These are phyloP conservation scores for Nicotiana obtusifolia DNA, from an alignment of 257 asterid genomes.

Conservation along the genomic window DNA sequence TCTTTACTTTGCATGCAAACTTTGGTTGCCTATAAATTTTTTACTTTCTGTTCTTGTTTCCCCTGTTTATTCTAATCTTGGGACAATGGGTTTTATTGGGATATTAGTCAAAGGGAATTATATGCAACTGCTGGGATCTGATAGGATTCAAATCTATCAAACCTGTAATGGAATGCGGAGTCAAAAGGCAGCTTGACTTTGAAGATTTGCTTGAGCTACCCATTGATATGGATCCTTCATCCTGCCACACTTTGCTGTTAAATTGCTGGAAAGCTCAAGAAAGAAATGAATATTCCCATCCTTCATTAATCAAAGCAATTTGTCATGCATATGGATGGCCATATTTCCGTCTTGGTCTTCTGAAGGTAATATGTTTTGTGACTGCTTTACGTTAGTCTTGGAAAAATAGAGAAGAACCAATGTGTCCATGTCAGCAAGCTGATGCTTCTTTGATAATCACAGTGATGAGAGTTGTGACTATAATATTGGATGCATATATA, in stretches of 20 bases:
- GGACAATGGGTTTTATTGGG: neutral
- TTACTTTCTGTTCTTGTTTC: neutral
- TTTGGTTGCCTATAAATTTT: neutral
- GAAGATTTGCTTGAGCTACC: conserved; percentile 84
- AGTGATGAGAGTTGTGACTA: neutral
- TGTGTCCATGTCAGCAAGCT: neutral
- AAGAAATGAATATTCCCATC: conserved; percentile 28
- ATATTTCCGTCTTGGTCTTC: conserved; percentile 61
- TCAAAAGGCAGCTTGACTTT: conserved; percentile 73
- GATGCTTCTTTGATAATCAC: neutral
- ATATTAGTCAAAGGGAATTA: conserved; percentile 35
- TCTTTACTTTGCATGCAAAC: neutral
- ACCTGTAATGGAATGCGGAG: conserved; percentile 66
- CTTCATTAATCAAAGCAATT: conserved; percentile 66
- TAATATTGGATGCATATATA: neutral
- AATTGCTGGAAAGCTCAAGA: conserved; percentile 63
- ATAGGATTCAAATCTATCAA: conserved; percentile 61
- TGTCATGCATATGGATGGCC: conserved; percentile 85
- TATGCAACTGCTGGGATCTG: conserved; percentile 38
- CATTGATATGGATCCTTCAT: conserved; percentile 68
- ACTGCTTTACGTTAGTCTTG: neutral
- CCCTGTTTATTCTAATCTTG: neutral
- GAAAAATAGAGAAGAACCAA: neutral
- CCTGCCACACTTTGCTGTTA: conserved; percentile 58
- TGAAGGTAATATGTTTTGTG: conserved; percentile 49